Percentiles rank a stretch among this genome's conserved stretches.
Evolutionary conservation across 371 early-diverging fungal genomes (phyloP).

Genomic region (Gilbertella persicaria): DNA sequence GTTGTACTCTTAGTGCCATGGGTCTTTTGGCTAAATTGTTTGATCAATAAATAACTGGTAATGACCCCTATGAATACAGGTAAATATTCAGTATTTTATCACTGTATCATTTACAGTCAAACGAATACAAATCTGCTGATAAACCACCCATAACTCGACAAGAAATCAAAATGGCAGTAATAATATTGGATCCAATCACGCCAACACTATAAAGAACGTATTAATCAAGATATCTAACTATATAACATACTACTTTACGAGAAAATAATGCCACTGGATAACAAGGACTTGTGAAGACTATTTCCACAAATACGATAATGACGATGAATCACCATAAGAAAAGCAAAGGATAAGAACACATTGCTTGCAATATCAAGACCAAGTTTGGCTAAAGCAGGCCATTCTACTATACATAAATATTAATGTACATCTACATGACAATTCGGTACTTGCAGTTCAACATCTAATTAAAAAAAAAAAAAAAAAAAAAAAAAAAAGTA

Average conservation of each 20-base stretch:
- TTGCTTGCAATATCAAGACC: conserved; percentile 45
- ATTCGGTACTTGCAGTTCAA: conserved; percentile 28
- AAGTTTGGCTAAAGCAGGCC: conserved; percentile 52
- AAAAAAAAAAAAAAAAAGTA: not conserved
- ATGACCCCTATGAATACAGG: conserved; percentile 32
- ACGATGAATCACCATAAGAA: conserved; percentile 37
- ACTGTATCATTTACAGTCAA: conserved; percentile 39
- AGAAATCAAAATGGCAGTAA: conserved; percentile 41
- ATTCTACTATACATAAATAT: conserved; percentile 32
- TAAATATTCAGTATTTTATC: not conserved
- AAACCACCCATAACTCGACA: conserved; percentile 34
- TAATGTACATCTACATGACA: not conserved
- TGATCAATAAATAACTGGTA: conserved; percentile 40
- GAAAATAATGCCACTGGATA: conserved; percentile 42
- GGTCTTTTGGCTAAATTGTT: conserved; percentile 25
- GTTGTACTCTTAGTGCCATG: not conserved
- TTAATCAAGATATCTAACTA: not conserved
- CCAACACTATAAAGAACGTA: too few relatives aligned
- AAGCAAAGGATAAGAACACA: conserved; percentile 40
- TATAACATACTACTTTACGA: conserved; percentile 27
- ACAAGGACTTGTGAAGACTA: conserved; percentile 34
- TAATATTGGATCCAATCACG: conserved; percentile 41
- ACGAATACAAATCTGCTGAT: conserved; percentile 45
- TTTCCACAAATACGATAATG: conserved; percentile 42
- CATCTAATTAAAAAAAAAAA: conserved; percentile 20